These are phyloP conservation scores for Vanrija sp. DNA, from an alignment of 1,284 basidiomycete species.

Conservation along the genomic window DNA sequence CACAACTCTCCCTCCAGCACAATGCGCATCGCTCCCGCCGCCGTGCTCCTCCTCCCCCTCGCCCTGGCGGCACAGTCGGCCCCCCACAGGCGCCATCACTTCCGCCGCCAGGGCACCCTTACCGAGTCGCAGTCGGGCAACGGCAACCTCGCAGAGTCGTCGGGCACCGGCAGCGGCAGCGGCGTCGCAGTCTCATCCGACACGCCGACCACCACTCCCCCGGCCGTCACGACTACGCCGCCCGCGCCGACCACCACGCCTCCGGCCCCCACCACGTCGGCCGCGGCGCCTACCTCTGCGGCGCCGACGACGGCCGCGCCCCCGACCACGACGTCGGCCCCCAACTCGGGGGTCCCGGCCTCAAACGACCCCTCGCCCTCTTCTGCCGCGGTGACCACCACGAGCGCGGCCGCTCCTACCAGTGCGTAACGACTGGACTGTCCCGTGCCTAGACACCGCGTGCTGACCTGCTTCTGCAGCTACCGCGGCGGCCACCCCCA, in stretches of 20 bases:
- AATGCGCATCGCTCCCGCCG: slow-evolving; percentile 3
- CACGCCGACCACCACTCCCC: background rate
- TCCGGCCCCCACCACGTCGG: background rate
- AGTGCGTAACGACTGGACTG: too few species aligned
- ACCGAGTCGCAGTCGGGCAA: too few species aligned
- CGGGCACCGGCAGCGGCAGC: background rate
- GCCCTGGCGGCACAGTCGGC: slow-evolving; percentile 8
- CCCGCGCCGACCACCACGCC: background rate
- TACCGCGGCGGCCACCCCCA: too few species aligned
- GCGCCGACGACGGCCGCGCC: slow-evolving; percentile 2
- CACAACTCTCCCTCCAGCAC: background rate
- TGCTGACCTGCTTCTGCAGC: background rate
- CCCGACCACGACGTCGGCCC: slow-evolving; percentile 1
- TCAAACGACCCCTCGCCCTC: background rate
- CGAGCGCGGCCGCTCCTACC: background rate
- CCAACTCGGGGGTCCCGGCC: background rate
- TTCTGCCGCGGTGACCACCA: background rate
- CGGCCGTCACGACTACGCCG: background rate
- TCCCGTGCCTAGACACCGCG: background rate
- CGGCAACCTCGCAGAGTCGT: too few species aligned
- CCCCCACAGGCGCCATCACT: background rate
- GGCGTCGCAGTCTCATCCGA: background rate
- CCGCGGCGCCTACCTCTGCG: slow-evolving; percentile 4
- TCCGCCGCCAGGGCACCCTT: background rate
- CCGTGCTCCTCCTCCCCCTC: slow-evolving; percentile 20